A percentile compares a stretch with the other conserved stretches of the same genome.
Conservation (phyloP, 768 basidiomycete species). For the Amanita inopinata region DNA sequence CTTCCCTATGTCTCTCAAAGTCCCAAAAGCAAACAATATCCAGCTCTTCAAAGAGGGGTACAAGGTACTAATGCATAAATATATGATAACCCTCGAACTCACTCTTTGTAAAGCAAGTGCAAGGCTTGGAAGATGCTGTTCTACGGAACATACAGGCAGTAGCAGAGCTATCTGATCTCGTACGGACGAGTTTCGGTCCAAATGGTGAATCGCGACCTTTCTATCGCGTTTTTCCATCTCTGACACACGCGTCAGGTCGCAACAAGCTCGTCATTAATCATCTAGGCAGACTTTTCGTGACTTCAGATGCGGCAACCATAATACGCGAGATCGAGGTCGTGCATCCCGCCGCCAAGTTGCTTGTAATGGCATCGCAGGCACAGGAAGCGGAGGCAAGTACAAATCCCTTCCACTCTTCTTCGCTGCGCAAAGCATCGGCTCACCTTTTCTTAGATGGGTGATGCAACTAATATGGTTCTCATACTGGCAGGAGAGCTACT, state of each 20-base stretch:
- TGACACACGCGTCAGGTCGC: conserved; percentile 45
- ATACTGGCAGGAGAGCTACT: conserved; percentile 93
- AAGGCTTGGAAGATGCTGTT: conserved; percentile 95
- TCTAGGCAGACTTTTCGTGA: conserved; percentile 90
- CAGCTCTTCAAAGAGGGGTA: conserved; percentile 98
- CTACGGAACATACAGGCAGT: conserved; percentile 95
- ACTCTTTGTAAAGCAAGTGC: conserved; percentile 40
- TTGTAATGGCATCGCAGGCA: conserved; percentile 98
- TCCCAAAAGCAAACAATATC: conserved; percentile 79
- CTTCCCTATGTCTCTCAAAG: conserved; percentile 78
- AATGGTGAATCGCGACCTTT: conserved; percentile 55
- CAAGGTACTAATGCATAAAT: conserved; percentile 46
- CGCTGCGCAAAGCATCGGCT: conserved; percentile 1
- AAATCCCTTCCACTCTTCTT: background rate
- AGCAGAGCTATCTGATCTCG: conserved; percentile 88
- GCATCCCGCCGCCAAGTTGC: conserved; percentile 95
- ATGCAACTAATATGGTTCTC: conserved; percentile 91
- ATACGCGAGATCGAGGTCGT: conserved; percentile 97
- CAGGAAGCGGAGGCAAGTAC: conserved; percentile 85
- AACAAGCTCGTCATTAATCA: conserved; percentile 99
- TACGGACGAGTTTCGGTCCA: conserved; percentile 93
- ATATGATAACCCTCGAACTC: background rate
- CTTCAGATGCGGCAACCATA: conserved; percentile 98
- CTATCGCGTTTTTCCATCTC: conserved; percentile 1
- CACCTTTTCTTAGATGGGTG: conserved; percentile 68